Conservation (phyloP, 352 stramenopile species). For the Globisporangium alternatum region DNA sequence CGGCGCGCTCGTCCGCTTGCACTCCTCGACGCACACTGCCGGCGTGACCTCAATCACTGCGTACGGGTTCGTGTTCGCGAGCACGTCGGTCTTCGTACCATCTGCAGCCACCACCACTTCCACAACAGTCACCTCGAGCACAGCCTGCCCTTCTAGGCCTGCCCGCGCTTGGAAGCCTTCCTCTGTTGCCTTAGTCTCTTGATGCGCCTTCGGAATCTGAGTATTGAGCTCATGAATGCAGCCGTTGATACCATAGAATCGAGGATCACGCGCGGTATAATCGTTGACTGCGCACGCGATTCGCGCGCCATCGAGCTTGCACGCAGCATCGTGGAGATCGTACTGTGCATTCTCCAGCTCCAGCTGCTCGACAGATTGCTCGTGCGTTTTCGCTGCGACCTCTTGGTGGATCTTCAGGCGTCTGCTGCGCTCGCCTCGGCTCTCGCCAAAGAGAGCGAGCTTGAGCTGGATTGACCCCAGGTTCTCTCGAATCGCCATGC, state of each 20-base stretch:
- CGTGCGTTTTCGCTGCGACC: constrained; percentile 48
- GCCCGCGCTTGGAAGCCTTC: constrained; percentile 53
- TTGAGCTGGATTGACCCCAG: constrained; percentile 55
- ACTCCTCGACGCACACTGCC: constrained; percentile 47
- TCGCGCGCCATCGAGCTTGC: constrained; percentile 63
- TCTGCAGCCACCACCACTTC: constrained; percentile 23
- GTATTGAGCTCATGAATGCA: constrained; percentile 70
- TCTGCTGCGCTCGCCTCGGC: constrained; percentile 42
- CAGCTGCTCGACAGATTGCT: constrained; percentile 56
- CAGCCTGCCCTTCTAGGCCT: constrained; percentile 54
- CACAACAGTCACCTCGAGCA: constrained; percentile 57
- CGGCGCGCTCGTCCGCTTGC: constrained; percentile 40
- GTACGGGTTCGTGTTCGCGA: constrained; percentile 39
- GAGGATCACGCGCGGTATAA: constrained; percentile 54
- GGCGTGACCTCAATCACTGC: constrained; percentile 65
- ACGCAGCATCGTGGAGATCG: constrained; percentile 56
- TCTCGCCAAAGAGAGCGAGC: constrained; percentile 59
- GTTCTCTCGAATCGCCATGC: constrained; percentile 41
- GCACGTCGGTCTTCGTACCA: constrained; percentile 26
- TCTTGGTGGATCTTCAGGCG: constrained; percentile 58
- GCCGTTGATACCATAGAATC: constrained; percentile 81
- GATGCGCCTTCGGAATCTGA: constrained; percentile 55
- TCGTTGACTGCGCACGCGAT: constrained; percentile 63
- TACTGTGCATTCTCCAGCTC: constrained; percentile 70
- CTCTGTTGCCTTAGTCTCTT: constrained; percentile 49